Evolutionary conservation across 805 yeast genomes (phyloP).

Genomic region (Candida tammaniensis): DNA sequence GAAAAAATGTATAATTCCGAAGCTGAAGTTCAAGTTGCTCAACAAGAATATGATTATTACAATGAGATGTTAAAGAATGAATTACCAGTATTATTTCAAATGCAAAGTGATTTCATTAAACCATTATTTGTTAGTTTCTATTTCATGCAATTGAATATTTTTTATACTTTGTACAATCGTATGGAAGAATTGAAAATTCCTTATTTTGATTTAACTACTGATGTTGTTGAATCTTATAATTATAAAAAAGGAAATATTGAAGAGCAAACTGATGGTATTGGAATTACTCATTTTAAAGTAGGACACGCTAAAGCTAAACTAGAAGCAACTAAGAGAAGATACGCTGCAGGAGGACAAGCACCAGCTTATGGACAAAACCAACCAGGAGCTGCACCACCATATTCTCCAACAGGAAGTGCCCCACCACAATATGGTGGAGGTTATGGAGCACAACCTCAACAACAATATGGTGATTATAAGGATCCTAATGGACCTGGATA

Average conservation of each 20-base stretch:
- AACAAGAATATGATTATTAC: constrained; percentile 93
- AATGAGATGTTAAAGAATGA: constrained; percentile 92
- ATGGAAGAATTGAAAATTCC: constrained; percentile 98
- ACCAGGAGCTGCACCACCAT: constrained; percentile 6
- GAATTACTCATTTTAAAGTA: constrained; percentile 85
- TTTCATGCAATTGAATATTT: constrained; percentile 96
- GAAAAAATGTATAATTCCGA: constrained; percentile 86
- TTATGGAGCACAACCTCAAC: constrained; percentile 9
- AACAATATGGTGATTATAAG: constrained; percentile 19
- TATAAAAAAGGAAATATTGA: constrained; percentile 88
- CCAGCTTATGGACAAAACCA: constrained; percentile 6
- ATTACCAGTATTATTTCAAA: constrained; percentile 78
- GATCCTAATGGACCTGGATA: constrained; percentile 23
- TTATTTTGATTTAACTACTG: constrained; percentile 83
- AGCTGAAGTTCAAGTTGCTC: constrained; percentile 85
- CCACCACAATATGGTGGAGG: constrained; percentile 10
- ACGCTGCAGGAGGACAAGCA: constrained; percentile 33
- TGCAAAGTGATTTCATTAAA: constrained; percentile 89
- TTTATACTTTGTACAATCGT: constrained; percentile 84
- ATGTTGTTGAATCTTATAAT: constrained; percentile 75
- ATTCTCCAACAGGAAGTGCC: constrained; percentile 4
- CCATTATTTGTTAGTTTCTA: constrained; percentile 93
- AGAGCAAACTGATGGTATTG: constrained; percentile 83
- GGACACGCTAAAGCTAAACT: constrained; percentile 85
- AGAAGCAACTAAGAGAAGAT: constrained; percentile 78